phyloP scores from a whole-genome alignment of 2,329 filamentous ascomycete species.

The Stachybotrys chartarum region DNA sequence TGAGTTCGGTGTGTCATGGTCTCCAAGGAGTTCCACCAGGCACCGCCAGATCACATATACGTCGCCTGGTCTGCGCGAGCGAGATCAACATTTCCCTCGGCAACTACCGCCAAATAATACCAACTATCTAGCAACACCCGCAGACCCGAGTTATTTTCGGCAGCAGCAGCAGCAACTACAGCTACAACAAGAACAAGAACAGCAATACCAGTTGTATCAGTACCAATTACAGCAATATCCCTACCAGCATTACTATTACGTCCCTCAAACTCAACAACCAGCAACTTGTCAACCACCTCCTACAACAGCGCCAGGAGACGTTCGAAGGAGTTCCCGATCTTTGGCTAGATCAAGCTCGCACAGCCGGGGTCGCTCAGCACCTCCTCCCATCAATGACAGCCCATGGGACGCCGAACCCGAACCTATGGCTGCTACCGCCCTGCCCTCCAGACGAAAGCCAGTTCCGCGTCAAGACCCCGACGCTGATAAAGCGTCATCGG shows the following conservation, averaged over 20 bases:
- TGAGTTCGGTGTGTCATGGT: constrained; percentile 45
- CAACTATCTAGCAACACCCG: constrained; percentile 28
- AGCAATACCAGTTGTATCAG: neutral
- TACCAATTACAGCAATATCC: neutral
- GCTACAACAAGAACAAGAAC: constrained; percentile 6
- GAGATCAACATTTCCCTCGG: constrained; percentile 34
- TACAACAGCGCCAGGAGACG: constrained; percentile 1
- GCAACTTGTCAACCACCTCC: constrained; percentile 1
- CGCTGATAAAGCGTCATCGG: neutral
- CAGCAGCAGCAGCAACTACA: constrained; percentile 6
- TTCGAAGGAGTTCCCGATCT: constrained; percentile 11
- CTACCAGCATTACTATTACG: neutral
- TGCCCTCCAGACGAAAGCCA: constrained; percentile 10
- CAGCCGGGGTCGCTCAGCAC: constrained; percentile 41
- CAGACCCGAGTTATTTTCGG: constrained; percentile 3
- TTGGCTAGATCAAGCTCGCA: constrained; percentile 21
- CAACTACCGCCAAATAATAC: constrained; percentile 37
- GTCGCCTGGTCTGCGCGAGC: constrained; percentile 36
- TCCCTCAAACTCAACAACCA: neutral
- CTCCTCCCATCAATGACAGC: constrained; percentile 38
- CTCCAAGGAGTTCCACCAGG: constrained; percentile 32
- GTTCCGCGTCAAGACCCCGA: constrained; percentile 10
- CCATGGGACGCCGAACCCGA: constrained; percentile 35
- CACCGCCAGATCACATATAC: constrained; percentile 39
- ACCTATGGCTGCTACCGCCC: constrained; percentile 18